Base-by-base conservation (phyloP, 768 basidiomycete genomes). In the Rhizopogon vinicolor region DNA sequence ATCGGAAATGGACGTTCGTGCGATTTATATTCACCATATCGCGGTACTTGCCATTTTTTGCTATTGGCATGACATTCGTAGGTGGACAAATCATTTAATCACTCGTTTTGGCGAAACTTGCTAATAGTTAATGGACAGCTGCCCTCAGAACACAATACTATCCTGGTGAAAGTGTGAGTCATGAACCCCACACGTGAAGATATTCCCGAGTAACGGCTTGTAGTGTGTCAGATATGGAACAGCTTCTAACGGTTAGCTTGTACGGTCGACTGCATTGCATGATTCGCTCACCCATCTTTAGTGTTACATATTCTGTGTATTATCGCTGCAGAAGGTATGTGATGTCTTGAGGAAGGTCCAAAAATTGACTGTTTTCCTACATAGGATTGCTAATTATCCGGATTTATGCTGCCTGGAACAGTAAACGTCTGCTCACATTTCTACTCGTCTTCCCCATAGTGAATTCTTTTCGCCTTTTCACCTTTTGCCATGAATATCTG, bases 11-110 rank as follows among this genome's bases (percentile, higher is more conserved):
- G 66, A 57, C 52, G n/a, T 19, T 22, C 5, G 37, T 67, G 33
- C 65, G 65, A 40, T 37, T 61, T 18, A 52, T 69, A 16, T 67
- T 67, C 46, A 63, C 65, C 5, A 6, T 67, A 8, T 52, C 67
- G 44, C 67, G 66, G 58, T 69, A 69, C 52, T 51, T 69, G 35
- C 51, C 68, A 28, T 63, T 67, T 33, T 2, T 67, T 49, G 40
- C 61, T 10, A 48, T 64, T 13, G 52, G 55, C 5, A 42, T 66
- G 56, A 58, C 56, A 10, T 55, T 22, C 42, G 13, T 12, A 12
- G 42, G 42, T 43, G 22, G 22, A 7, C 10, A n/a, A 18, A 35
- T 35, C 19, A 22, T 22, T 12, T 12, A 7, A 31, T 31, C 0
- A 31, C 8, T 37, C 3, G 19, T 37, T 19, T 19, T 35, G 19